These are phyloP conservation scores for Cyberlindnera subsufficiens DNA, from an alignment of 805 yeast species.

Conservation along the genomic window DNA sequence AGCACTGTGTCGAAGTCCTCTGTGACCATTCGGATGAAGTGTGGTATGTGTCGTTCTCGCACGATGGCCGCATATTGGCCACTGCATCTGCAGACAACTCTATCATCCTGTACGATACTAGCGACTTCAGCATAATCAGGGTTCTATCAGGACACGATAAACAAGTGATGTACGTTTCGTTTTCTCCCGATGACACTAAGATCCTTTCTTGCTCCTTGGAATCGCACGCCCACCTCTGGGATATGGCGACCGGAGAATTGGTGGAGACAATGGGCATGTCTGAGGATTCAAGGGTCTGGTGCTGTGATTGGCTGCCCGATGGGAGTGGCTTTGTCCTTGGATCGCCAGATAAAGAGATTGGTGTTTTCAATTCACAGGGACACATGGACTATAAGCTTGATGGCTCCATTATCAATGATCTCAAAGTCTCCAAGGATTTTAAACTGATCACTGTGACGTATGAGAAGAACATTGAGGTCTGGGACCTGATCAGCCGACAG, in stretches of 20 bases:
- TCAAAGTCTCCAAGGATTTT: conserved; percentile 63
- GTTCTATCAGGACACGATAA: conserved; percentile 41
- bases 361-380: conserved; percentile 35
- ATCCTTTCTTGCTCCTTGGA: conserved; percentile 72
- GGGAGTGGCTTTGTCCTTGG: conserved; percentile 58
- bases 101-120: conserved; percentile 55
- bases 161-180: conserved; percentile 59
- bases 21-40: conserved; percentile 64
- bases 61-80: conserved; percentile 71
- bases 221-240: conserved; percentile 66
- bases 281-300: conserved; percentile 35
- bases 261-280: conserved; percentile 15
- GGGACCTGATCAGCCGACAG: conserved; percentile 38
- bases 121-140: conserved; percentile 34
- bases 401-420: conserved; percentile 56
- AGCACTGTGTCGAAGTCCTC: conserved; percentile 36
- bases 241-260: conserved; percentile 35
- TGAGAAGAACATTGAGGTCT: conserved; percentile 56
- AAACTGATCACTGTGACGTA: conserved; percentile 61
- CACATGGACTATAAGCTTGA: conserved; percentile 24
- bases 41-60: conserved; percentile 78
- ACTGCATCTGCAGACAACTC: conserved; percentile 67
- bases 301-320: conserved; percentile 68
- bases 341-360: conserved; percentile 66
- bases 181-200: conserved; percentile 68